These are phyloP conservation scores for Ophiostoma sp. DNA, from an alignment of 2,329 filamentous ascomycete genomes.

Conservation along the genomic window DNA sequence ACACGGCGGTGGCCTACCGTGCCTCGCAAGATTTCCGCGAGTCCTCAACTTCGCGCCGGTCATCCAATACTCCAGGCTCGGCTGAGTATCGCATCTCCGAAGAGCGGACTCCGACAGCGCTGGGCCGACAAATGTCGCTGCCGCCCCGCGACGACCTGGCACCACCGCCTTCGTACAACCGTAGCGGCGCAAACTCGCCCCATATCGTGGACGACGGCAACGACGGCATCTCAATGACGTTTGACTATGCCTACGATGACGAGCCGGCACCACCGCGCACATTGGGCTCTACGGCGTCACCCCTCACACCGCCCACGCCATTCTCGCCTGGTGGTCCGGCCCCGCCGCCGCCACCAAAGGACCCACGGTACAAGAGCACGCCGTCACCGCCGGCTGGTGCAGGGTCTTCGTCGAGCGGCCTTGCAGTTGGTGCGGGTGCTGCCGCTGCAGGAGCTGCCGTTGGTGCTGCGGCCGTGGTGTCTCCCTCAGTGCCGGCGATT, in stretches of 20 bases:
- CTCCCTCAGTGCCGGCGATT: slow-evolving; percentile 53
- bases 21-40: slow-evolving; percentile 17
- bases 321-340: slow-evolving; percentile 26
- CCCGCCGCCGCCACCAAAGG: slow-evolving; percentile 38
- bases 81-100: slow-evolving; percentile 28
- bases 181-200: slow-evolving; percentile 11
- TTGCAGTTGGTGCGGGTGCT: neutral
- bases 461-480: slow-evolving; percentile 27
- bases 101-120: slow-evolving; percentile 34
- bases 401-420: neutral
- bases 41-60: neutral
- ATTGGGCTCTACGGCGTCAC: neutral
- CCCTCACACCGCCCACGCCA: neutral
- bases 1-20: slow-evolving; percentile 24
- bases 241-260: slow-evolving; percentile 55
- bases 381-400: slow-evolving; percentile 24
- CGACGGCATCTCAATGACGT: slow-evolving; percentile 67
- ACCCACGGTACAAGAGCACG: slow-evolving; percentile 29
- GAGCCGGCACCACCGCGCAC: slow-evolving; percentile 2
- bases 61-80: neutral
- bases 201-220: slow-evolving; percentile 38
- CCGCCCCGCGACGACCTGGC: slow-evolving; percentile 1
- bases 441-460: neutral
- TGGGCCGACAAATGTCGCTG: slow-evolving; percentile 22
- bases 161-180: neutral